Conservation (phyloP, 257 asterid species). For the Ilex aquifolium region DNA sequence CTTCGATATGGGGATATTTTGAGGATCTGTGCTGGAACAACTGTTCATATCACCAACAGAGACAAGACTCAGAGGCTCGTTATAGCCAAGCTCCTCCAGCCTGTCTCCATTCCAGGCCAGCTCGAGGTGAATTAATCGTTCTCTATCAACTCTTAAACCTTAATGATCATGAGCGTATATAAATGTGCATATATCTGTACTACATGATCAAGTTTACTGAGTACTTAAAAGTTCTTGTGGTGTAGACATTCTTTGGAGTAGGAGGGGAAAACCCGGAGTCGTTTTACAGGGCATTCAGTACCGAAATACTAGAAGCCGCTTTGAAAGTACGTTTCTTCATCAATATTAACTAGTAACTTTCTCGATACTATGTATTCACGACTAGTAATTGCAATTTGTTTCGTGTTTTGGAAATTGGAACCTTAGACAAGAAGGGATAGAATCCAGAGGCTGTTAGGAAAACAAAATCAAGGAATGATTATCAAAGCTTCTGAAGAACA, state of each 20-base stretch:
- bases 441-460: constrained; percentile 37
- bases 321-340: constrained; percentile 32
- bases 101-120: constrained; percentile 46
- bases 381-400: not conserved
- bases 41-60: constrained; percentile 45
- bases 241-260: constrained; percentile 47
- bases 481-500: constrained; percentile 59
- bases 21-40: constrained; percentile 47
- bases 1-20: constrained; percentile 49
- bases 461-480: constrained; percentile 38
- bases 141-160: no score
- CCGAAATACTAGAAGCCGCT: constrained; percentile 59
- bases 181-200: no score
- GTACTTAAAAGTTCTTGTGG: not conserved
- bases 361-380: no score
- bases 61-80: constrained; percentile 36
- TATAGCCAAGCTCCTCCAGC: constrained; percentile 39
- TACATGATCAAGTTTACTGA: no score
- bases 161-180: no score
- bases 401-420: not conserved
- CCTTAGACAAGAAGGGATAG: constrained; percentile 32
- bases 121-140: constrained; percentile 29
- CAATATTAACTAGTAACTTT: no score
- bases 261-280: constrained; percentile 59
- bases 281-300: constrained; percentile 44